A percentile compares a stretch with the other conserved stretches of the same genome.
Evolutionary conservation across 306 rosid genomes (phyloP).

Genomic region (Vicia faba): DNA sequence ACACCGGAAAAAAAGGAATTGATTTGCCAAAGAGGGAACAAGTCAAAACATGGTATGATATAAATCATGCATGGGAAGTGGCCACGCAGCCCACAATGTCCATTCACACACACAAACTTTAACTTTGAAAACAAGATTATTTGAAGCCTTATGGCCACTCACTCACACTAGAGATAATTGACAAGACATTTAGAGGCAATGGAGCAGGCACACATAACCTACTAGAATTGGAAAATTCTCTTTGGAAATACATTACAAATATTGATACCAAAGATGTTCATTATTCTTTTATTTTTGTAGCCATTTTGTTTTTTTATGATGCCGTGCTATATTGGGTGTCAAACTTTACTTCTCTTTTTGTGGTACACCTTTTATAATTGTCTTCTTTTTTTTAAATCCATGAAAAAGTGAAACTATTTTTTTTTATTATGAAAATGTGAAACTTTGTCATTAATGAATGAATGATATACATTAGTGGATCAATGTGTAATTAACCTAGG

Average conservation of each 20-base stretch:
- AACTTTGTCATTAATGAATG: not conserved
- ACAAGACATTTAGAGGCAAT: constrained; percentile 35
- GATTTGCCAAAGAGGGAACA: constrained; percentile 42
- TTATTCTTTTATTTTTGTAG: constrained; percentile 11
- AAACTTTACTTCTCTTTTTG: constrained; percentile 14
- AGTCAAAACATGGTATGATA: constrained; percentile 39
- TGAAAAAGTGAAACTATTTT: not conserved
- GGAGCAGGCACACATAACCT: constrained; percentile 22
- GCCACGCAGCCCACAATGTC: constrained; percentile 46
- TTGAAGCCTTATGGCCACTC: constrained; percentile 20
- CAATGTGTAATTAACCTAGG: not conserved
- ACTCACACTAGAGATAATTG: not conserved
- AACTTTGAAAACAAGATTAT: constrained; percentile 23
- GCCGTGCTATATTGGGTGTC: constrained; percentile 21
- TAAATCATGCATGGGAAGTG: constrained; percentile 41
- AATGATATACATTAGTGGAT: constrained; percentile 12
- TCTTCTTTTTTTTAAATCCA: not conserved
- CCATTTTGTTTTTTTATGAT: constrained; percentile 3
- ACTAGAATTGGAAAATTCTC: constrained; percentile 14
- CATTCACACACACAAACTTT: constrained; percentile 25
- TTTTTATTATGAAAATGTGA: constrained; percentile 1
- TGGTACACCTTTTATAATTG: not conserved
- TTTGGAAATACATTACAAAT: not conserved
- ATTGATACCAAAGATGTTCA: constrained; percentile 17
- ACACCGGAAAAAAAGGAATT: not conserved